These are phyloP conservation scores for Quercus suber DNA, from an alignment of 306 rosid species.

Conservation along the genomic window DNA sequence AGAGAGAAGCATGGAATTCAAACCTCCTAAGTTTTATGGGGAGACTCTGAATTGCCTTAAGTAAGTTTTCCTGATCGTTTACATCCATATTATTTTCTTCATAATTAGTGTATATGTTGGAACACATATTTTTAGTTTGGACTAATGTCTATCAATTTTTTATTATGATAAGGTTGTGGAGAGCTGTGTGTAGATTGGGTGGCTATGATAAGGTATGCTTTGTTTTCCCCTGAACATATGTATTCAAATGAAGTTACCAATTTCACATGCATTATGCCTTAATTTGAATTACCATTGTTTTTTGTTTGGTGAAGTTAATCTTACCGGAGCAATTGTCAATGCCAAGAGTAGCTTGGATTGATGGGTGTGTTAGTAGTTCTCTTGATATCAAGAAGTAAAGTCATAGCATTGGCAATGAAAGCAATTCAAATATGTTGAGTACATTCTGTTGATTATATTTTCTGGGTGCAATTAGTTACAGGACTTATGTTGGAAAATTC, in stretches of 20 bases:
- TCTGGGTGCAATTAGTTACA: neutral
- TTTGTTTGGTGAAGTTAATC: neutral
- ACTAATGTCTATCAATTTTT: conserved; percentile 29
- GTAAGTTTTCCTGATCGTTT: conserved; percentile 46
- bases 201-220: conserved; percentile 93
- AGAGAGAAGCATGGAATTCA: conserved; percentile 90
- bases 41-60: conserved; percentile 94
- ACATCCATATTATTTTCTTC: neutral
- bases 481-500: neutral
- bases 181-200: conserved; percentile 89
- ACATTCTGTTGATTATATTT: neutral
- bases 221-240: neutral
- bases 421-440: neutral
- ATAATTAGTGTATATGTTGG: neutral
- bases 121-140: conserved; percentile 11
- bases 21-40: conserved; percentile 96
- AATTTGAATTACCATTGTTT: neutral
- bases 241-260: neutral
- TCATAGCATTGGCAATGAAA: neutral
- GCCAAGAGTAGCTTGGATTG: neutral
- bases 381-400: neutral
- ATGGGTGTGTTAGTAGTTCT: neutral
- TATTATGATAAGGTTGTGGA: conserved; percentile 74
- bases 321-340: neutral
- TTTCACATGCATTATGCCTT: neutral